These are phyloP conservation scores for Kappamyces sp. DNA, from an alignment of 192 early-diverging fungal species.

Conservation along the genomic window DNA sequence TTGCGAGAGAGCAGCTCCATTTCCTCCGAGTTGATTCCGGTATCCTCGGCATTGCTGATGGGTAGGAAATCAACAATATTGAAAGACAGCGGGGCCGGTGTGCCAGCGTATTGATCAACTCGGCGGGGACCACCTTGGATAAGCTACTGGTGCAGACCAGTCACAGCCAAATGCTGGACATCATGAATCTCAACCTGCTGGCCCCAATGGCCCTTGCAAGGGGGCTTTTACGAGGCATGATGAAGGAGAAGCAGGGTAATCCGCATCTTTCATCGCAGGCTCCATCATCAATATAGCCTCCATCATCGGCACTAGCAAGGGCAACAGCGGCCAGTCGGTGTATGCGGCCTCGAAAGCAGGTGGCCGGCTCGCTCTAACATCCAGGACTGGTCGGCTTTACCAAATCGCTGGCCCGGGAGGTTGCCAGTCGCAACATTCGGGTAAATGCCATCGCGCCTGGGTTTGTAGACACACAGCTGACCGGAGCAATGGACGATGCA, in stretches of 20 bases:
- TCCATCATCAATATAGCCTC: slow-evolving; percentile 83
- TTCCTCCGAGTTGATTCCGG: no score
- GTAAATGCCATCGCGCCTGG: slow-evolving; percentile 85
- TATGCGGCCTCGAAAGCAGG: slow-evolving; percentile 87
- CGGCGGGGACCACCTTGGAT: slow-evolving; percentile 18
- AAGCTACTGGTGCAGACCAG: slow-evolving; percentile 17
- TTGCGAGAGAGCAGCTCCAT: no score
- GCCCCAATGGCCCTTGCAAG: slow-evolving; percentile 62
- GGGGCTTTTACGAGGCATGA: slow-evolving; percentile 50
- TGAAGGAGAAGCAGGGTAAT: slow-evolving; percentile 47
- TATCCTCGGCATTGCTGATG: no score
- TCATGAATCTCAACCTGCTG: slow-evolving; percentile 63
- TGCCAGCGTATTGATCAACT: slow-evolving; percentile 17
- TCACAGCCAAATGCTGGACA: slow-evolving; percentile 40
- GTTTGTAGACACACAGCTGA: slow-evolving; percentile 81
- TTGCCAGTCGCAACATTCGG: slow-evolving; percentile 62
- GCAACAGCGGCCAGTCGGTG: slow-evolving; percentile 64
- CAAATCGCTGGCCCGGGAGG: slow-evolving; percentile 74
- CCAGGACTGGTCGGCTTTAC: slow-evolving; percentile 56
- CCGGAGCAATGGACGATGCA: slow-evolving; percentile 43
- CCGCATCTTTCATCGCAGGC: slow-evolving; percentile 23
- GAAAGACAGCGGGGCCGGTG: no score
- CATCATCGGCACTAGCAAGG: slow-evolving; percentile 60
- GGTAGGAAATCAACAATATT: no score
- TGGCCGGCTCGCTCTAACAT: slow-evolving; percentile 19